Evolutionary conservation across 202 grass and related monocot genomes (phyloP), one percentile per base, ranked within the genome.

Genomic region (Digitaria exilis): DNA sequence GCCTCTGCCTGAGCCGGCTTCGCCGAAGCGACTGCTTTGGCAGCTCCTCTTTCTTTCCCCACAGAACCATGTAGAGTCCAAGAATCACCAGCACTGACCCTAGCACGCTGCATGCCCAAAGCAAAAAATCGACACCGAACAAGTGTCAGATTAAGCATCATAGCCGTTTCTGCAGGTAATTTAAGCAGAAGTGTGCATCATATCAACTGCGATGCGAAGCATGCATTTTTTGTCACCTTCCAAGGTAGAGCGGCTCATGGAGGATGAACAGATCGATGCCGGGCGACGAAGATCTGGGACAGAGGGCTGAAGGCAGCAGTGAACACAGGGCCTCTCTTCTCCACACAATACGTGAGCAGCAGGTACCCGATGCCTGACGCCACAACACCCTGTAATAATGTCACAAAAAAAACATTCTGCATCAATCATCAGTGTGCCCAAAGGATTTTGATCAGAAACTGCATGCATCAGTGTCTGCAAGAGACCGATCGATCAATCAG

Each of bases 61-160:
- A 99, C 1, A 99, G 80, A 7, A 96, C 91, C 68, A 92, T 80
- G 83, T 99, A 98, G 55, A 96, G 93, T 4, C 96, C 96, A 26
- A 79, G 3, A 35, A 99, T 93, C 60, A 98, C 87, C 66, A 98
- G 84, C 16, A 83, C 52, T 55, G 96, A 91, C 1, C 96, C 96
- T 79, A 98, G 76, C 55, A 96, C 86, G 73, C 96, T 96, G 89
- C 69, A n/a, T n/a, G n/a, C n/a, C n/a, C n/a, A n/a, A n/a, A n/a
- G n/a, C 37, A 39, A 39, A 39, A 39, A 37, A 7, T n/a, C n/a
- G n/a, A n/a, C n/a, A 39, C 4, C 6, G 6, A 58, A 12, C n/a
- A n/a, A n/a, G n/a, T n/a, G n/a, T n/a, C n/a, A 73, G 50, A 8
- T 67, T 45, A 2, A 76, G 9, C 61, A 76, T 1, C n/a, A n/a